phyloP scores from a whole-genome alignment of 768 basidiomycete species.

The Lentinus brumalis region DNA sequence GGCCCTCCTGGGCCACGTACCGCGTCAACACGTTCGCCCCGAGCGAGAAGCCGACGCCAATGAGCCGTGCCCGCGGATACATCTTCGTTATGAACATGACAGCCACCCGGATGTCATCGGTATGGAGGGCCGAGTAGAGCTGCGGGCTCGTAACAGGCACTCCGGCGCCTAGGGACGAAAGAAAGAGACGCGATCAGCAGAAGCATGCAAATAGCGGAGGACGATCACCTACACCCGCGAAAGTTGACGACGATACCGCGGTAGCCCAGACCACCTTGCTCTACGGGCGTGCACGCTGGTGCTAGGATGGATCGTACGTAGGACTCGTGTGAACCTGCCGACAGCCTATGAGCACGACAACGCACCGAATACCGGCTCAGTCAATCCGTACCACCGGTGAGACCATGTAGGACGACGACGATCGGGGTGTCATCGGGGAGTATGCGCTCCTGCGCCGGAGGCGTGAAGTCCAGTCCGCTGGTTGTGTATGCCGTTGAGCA shows the following conservation, averaged over 20 bases:
- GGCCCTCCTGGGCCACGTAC: slow-evolving; percentile 85
- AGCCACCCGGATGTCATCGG: slow-evolving; percentile 85
- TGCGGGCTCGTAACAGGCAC: slow-evolving; percentile 81
- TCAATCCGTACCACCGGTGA: slow-evolving; percentile 44
- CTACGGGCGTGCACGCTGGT: slow-evolving; percentile 67
- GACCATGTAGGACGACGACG: slow-evolving; percentile 54
- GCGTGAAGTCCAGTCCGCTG: slow-evolving; percentile 72
- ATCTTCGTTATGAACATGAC: slow-evolving; percentile 69
- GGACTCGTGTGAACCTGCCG: slow-evolving; percentile 80
- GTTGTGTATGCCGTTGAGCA: not conserved
- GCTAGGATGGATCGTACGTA: slow-evolving; percentile 85
- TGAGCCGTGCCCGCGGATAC: slow-evolving; percentile 79
- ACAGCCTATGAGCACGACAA: slow-evolving; percentile 2
- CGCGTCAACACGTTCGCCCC: slow-evolving; percentile 90
- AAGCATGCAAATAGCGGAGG: not conserved
- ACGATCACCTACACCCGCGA: slow-evolving; percentile 72
- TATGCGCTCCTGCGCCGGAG: slow-evolving; percentile 31
- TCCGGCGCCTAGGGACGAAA: slow-evolving; percentile 64
- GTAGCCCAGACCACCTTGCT: slow-evolving; percentile 87
- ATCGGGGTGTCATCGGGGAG: slow-evolving; percentile 48
- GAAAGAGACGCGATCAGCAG: not conserved
- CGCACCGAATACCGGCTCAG: not conserved
- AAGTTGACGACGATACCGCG: slow-evolving; percentile 91
- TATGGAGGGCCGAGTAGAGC: slow-evolving; percentile 86
- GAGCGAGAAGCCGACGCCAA: slow-evolving; percentile 91